A percentile compares a stretch with the other conserved stretches of the same genome.
Conservation (phyloP, 352 stramenopile species). For the Aphanomyces stellatus region DNA sequence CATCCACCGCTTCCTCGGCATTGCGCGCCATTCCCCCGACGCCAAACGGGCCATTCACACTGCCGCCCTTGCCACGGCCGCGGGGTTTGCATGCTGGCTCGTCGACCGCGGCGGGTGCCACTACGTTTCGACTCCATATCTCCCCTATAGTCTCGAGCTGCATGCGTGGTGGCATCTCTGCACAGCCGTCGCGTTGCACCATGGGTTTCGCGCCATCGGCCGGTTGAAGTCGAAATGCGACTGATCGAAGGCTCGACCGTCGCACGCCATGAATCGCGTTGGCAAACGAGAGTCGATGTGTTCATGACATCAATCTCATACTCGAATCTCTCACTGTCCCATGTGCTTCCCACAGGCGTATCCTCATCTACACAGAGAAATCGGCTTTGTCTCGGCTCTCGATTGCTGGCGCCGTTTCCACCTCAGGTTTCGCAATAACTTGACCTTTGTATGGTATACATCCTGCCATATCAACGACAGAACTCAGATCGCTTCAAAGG, state of each 20-base stretch:
- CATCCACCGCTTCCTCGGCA: background rate
- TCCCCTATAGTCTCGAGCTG: background rate
- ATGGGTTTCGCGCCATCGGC: background rate
- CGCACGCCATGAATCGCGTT: background rate
- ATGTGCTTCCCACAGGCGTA: no score
- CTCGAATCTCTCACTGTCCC: no score
- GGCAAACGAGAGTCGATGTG: background rate
- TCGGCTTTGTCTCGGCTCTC: no score
- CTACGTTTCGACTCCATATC: background rate
- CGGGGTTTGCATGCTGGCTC: background rate
- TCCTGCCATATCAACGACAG: no score
- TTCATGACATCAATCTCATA: background rate
- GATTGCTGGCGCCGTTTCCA: no score
- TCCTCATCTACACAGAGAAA: no score
- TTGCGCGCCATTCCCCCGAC: background rate
- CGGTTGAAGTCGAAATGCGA: background rate
- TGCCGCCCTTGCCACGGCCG: background rate
- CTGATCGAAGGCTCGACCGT: background rate
- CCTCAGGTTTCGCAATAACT: no score
- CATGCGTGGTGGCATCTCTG: conserved; percentile 3
- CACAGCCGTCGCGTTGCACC: background rate
- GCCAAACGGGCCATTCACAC: background rate
- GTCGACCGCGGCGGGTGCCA: background rate
- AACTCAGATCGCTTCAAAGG: no score
- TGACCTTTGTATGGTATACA: no score